Evolutionary conservation across 2,329 filamentous ascomycete species (phyloP).

Genomic region (Fusarium acutatum): DNA sequence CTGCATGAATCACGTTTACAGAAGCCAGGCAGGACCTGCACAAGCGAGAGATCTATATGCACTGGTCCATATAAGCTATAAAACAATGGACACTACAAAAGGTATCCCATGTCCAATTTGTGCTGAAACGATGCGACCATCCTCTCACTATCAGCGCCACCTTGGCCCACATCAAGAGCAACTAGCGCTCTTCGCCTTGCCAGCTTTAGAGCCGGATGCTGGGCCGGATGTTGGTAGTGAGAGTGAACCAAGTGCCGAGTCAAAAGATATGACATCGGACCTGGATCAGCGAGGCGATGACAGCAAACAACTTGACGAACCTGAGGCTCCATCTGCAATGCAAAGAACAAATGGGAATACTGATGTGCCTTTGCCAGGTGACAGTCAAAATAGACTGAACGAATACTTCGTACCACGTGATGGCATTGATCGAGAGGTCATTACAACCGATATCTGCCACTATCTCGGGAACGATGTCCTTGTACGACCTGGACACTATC

Average conservation of each 20-base stretch:
- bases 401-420: rapidly evolving
- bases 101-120: background rate
- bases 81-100: no score
- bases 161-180: background rate
- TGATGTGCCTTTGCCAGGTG: no score
- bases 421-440: background rate
- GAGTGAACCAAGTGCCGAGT: no score
- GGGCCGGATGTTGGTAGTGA: no score
- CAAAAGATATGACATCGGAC: no score
- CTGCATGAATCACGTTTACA: background rate
- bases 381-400: no score
- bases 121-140: background rate
- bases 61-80: no score
- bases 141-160: background rate
- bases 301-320: background rate
- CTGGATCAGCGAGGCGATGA: background rate
- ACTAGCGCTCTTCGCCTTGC: background rate
- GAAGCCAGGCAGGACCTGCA: no score
- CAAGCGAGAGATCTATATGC: no score
- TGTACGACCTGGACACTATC: no score
- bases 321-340: no score
- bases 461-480: rapidly evolving
- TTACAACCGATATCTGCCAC: rapidly evolving
- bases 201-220: background rate
- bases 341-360: no score